Conservation (phyloP, 176 grass and related monocot genomes). For the Alloteropsis semialata region DNA sequence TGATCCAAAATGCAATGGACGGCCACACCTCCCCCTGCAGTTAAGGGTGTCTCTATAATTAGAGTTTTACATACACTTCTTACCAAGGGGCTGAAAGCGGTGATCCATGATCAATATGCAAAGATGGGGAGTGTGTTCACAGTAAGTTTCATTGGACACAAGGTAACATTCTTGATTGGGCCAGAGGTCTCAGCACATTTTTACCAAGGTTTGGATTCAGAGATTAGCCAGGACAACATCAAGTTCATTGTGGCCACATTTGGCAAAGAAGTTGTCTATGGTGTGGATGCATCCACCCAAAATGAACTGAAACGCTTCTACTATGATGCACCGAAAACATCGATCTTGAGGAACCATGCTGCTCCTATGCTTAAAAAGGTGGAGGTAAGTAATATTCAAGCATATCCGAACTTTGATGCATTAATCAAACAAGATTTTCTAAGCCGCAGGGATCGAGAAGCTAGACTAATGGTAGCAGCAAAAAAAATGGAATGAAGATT, state of each 20-base stretch:
- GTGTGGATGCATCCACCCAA: slow-evolving; percentile 8
- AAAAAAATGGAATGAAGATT: no score
- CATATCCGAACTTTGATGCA: no score
- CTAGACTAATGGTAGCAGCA: no score
- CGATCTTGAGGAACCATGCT: slow-evolving; percentile 32
- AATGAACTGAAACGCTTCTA: slow-evolving; percentile 45
- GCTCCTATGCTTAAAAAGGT: slow-evolving; percentile 36
- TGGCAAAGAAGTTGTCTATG: slow-evolving; percentile 36
- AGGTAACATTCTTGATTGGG: slow-evolving; percentile 37
- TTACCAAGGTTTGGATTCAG: neutral
- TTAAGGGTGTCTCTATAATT: slow-evolving; percentile 7
- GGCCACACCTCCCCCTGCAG: slow-evolving; percentile 20
- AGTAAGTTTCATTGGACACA: slow-evolving; percentile 1
- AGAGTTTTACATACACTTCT: slow-evolving; percentile 3
- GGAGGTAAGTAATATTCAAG: slow-evolving; percentile 41
- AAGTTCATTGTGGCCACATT: slow-evolving; percentile 15
- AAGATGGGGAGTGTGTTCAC: slow-evolving; percentile 51
- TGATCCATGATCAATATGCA: slow-evolving; percentile 22
- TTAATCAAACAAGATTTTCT: no score
- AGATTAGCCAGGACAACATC: neutral
- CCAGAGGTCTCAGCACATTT: slow-evolving; percentile 36
- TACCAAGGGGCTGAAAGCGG: slow-evolving; percentile 7
- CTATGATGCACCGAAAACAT: slow-evolving; percentile 25
- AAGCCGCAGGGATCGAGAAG: no score
- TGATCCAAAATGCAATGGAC: neutral